A percentile compares a stretch with the other conserved stretches of the same genome.
These are phyloP conservation scores for Beta corolliflora DNA, from an alignment of 179 eudicot species.

Conservation along the genomic window DNA sequence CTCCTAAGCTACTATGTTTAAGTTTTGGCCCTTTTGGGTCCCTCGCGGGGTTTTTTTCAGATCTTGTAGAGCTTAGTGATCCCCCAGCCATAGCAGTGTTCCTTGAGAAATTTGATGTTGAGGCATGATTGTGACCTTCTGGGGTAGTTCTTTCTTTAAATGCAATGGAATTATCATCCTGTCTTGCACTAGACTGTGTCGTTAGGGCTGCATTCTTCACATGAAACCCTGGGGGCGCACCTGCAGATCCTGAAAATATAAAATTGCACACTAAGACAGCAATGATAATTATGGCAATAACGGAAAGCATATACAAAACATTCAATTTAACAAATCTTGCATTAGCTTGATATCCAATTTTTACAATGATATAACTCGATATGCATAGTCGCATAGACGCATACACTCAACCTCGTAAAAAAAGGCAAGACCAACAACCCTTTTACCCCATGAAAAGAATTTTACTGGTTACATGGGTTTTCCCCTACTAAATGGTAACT, in stretches of 20 bases:
- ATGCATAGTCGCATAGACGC: neutral
- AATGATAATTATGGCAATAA: neutral
- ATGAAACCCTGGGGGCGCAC: constrained; percentile 33
- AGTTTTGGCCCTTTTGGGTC: constrained; percentile 30
- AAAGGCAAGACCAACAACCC: neutral
- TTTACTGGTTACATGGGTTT: neutral
- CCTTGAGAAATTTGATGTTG: constrained; percentile 31
- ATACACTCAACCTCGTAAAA: neutral
- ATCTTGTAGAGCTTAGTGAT: constrained; percentile 40
- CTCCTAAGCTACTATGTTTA: constrained; percentile 30
- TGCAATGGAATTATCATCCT: constrained; percentile 6
- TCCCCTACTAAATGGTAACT: neutral
- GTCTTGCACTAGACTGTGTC: constrained; percentile 25
- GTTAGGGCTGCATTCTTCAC: constrained; percentile 25
- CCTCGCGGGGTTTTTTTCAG: constrained; percentile 34
- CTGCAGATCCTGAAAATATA: constrained; percentile 32
- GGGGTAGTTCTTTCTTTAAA: constrained; percentile 25
- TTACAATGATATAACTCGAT: neutral
- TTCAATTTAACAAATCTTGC: neutral
- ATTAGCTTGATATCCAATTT: neutral
- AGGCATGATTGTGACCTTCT: constrained; percentile 20
- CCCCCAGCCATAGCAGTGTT: constrained; percentile 34
- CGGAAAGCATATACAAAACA: neutral
- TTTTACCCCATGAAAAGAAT: neutral
- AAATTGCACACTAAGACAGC: neutral